Conservation (phyloP, 2,329 filamentous ascomycete genomes). For the Arthrobotrys sinensis region DNA sequence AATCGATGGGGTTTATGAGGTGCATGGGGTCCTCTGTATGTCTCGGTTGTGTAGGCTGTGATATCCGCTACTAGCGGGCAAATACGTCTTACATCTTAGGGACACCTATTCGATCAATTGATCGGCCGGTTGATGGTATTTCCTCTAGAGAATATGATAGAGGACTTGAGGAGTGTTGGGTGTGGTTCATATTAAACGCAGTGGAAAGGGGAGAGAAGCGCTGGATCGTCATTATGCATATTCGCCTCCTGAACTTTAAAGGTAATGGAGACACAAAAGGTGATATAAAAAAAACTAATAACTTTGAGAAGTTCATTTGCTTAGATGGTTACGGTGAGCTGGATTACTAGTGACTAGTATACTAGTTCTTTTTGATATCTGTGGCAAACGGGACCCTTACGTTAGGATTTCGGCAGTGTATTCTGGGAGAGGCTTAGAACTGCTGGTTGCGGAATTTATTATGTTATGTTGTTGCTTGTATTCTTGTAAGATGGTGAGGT, state of each 20-base stretch:
- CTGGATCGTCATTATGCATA: slow-evolving; percentile 53
- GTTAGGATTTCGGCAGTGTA: slow-evolving; percentile 6
- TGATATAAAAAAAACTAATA: neutral
- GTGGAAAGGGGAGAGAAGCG: neutral
- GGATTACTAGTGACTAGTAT: too few relatives aligned
- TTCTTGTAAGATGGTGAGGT: neutral
- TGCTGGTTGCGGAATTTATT: neutral
- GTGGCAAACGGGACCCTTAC: slow-evolving; percentile 55
- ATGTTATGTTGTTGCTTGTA: slow-evolving; percentile 1
- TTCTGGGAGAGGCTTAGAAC: slow-evolving; percentile 5
- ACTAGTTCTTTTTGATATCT: neutral
- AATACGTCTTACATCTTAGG: slow-evolving; percentile 12
- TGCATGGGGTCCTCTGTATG: slow-evolving; percentile 6
- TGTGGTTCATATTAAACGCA: too few relatives aligned
- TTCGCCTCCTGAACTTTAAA: slow-evolving; percentile 1
- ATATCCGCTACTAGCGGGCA: slow-evolving; percentile 16
- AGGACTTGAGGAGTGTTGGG: too few relatives aligned
- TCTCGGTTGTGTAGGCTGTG: slow-evolving; percentile 21
- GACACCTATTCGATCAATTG: neutral
- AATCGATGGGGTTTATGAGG: neutral
- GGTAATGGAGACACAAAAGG: neutral
- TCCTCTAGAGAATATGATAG: too few relatives aligned
- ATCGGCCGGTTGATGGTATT: slow-evolving; percentile 4
- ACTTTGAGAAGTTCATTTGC: too few relatives aligned
- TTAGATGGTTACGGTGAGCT: too few relatives aligned